phyloP scores from a whole-genome alignment of 2,329 filamentous ascomycete genomes.

The Ophiostoma angusticollis region DNA sequence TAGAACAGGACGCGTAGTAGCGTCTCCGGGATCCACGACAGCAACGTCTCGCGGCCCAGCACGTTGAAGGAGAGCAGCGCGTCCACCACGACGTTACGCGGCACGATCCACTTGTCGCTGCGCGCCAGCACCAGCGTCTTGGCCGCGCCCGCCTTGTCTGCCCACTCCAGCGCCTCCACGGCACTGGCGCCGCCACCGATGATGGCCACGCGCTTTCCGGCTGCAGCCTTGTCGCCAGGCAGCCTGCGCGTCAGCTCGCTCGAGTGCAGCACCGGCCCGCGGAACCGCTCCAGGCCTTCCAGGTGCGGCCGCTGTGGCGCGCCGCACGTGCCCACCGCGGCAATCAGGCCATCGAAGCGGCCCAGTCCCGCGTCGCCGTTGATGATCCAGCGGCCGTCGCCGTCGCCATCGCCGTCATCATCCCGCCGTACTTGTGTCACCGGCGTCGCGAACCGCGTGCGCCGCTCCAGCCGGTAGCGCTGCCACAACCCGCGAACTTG shows the following conservation, averaged over 20 bases:
- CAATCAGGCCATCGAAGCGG: conserved; percentile 65
- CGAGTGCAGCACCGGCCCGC: conserved; percentile 62
- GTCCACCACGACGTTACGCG: conserved; percentile 64
- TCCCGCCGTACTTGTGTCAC: conserved; percentile 53
- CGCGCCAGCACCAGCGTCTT: conserved; percentile 63
- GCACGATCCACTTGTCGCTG: conserved; percentile 80
- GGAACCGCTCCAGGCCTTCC: conserved; percentile 57
- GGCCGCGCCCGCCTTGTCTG: conserved; percentile 49
- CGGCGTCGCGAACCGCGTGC: conserved; percentile 58
- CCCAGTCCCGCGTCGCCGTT: conserved; percentile 54
- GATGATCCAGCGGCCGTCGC: conserved; percentile 56
- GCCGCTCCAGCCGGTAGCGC: conserved; percentile 55
- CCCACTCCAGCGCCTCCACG: conserved; percentile 73
- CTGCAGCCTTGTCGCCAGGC: conserved; percentile 42
- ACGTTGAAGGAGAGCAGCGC: conserved; percentile 64
- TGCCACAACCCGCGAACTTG: conserved; percentile 65
- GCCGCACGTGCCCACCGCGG: conserved; percentile 69
- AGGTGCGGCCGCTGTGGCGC: conserved; percentile 59
- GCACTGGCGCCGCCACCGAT: conserved; percentile 72
- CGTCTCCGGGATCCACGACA: conserved; percentile 68
- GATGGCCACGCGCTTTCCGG: conserved; percentile 62
- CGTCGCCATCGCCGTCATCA: too few relatives aligned
- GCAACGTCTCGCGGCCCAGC: conserved; percentile 60
- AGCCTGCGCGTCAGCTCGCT: conserved; percentile 50
- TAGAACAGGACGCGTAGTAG: conserved; percentile 72